Base-by-base conservation (phyloP, 805 yeast species). In the Kurtzmaniella cleridarum region DNA sequence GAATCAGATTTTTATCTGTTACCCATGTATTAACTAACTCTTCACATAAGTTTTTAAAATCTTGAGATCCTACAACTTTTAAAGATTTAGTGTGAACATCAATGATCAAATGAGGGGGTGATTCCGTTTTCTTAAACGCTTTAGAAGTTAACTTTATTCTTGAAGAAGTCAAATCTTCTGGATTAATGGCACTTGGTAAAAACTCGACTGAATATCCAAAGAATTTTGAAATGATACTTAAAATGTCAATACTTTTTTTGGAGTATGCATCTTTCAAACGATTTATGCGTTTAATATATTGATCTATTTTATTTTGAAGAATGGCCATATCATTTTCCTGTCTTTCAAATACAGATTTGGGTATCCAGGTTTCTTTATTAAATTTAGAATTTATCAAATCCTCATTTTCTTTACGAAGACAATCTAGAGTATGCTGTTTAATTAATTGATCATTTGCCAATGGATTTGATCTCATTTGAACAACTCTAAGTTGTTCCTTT, bases 141-240 rank as follows among this genome's bases (percentile, higher is more conserved):
- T 60, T 74, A 63, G 51, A 81, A 57, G 49, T 69, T 59, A 50
- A 80, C 62, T 59, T 83, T 66, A 50, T 82, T 66, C 65, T 76
- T 64, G 55, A 74, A 59, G 63, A 78, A 3, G 34, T 15, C 64
- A 47, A 71, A 66, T 54, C 71, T 41, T 62, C 61, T 3, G 72
- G 69, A 41, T 66, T 68, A 17, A 64, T 49, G 2, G 71, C 60
- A 42, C 62, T 62, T 11, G 71, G 69, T 28, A 79, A 58, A 46
- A 86, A 81, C 52, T 85, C 95, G 17, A 88, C 62, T 34, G 75
- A 73, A 57, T 77, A 87, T 0, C 96, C 96, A 37, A 89, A 69
- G 23, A 83, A 69, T 3, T 80, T 68, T 39, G 79, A 76, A 0
- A 87, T 78, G 1, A 82, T 75, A 26, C 80, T 78, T 28, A 87